These are phyloP conservation scores for Melampsora medusae DNA, from an alignment of 1,284 basidiomycete genomes.

Conservation along the genomic window DNA sequence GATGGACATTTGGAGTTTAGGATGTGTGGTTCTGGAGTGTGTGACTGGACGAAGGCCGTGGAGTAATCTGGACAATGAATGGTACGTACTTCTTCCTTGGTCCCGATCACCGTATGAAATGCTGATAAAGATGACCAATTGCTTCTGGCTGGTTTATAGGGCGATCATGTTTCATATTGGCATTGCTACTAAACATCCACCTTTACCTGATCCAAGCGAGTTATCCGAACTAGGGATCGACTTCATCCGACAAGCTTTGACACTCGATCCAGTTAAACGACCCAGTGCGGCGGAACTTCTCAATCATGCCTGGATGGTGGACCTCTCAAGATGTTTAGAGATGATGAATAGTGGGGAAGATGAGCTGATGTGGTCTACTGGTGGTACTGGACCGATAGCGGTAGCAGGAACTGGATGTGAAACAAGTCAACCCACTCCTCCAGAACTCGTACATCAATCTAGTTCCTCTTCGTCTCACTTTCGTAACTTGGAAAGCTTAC, in stretches of 20 bases:
- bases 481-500: conserved; percentile 1
- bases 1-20: conserved; percentile 96
- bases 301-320: conserved; percentile 79
- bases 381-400: not conserved
- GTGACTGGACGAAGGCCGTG: conserved; percentile 95
- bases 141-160: conserved; percentile 59
- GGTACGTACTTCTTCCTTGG: conserved; percentile 61
- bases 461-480: not conserved
- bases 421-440: not conserved
- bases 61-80: conserved; percentile 98
- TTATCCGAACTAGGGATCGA: conserved; percentile 85
- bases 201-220: conserved; percentile 84
- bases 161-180: conserved; percentile 99
- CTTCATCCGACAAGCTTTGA: conserved; percentile 89
- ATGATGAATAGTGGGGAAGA: conserved; percentile 34
- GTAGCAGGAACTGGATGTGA: not conserved
- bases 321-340: conserved; percentile 21
- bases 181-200: conserved; percentile 93
- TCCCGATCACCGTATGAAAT: conserved; percentile 7
- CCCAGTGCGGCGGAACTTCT: conserved; percentile 83
- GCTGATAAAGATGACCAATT: conserved; percentile 50
- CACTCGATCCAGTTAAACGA: conserved; percentile 77
- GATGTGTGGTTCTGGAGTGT: conserved; percentile 93
- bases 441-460: not conserved
- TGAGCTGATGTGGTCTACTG: conserved; percentile 1